Evolutionary conservation across 2,329 filamentous ascomycete species (phyloP), one percentile per base, ranked within the genome.

Genomic region (Beauveria sp.): DNA sequence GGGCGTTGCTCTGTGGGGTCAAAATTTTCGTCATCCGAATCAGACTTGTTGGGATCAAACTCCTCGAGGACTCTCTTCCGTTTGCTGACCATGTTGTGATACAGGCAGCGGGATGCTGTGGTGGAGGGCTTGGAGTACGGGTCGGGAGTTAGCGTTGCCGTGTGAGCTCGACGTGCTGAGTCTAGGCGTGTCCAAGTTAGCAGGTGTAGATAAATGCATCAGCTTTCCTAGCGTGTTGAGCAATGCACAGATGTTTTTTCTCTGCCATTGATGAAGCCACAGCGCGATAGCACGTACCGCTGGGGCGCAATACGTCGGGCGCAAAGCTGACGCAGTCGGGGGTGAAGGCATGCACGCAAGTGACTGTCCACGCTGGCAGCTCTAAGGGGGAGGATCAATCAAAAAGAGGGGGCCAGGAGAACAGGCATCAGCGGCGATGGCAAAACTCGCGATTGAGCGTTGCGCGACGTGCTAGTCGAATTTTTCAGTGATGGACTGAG

Each of bases 31-130:
- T 88, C 86, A 55, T 85, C 81, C 2, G 86, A 78, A 66, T 88
- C 86, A 56, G 86, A 88, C 69, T 85, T 82, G 70, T 87, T 87
- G 3, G 83, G 84, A 71, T 88, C 86, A 66, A 87, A 88, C 60
- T 79, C 78, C 65, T 84, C 80, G 60, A 85, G 73, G 62, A 78
- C 78, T 65, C 80, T 76, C 78, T 86, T 88, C 59, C 85, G 77
- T 71, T 86, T 86, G 61, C 71, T 55, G 51, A 55, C 58, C 58
- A 61, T 61, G 10, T 49, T 61, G 51, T 43, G 34, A n/a, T 30
- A 14, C 22, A 43, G 30, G 5, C 9, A 38, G 22, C 50, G 6
- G 18, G 24, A 7, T 28, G 26, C 26, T 54, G 26, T 28, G 18
- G 28, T 20, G 26, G 40, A 28, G 8, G 40, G 8, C 22, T 14